Base-by-base conservation (phyloP, 805 yeast species). In the Schwanniomyces sp. region DNA sequence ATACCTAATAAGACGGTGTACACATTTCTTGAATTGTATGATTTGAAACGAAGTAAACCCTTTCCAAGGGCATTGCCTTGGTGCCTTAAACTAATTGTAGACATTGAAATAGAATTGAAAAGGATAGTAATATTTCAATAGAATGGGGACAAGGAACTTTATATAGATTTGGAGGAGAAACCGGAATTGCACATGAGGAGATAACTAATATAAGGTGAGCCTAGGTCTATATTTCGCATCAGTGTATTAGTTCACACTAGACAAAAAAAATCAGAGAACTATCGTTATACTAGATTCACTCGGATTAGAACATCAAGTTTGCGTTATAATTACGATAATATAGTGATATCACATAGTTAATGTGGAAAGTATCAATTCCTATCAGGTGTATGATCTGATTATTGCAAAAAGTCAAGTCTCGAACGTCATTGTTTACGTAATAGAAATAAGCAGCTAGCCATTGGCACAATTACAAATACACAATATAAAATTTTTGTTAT, bases 1-100 rank as follows among this genome's bases (percentile, higher is more conserved):
- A 61, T 43, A 12, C 63, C 63, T n/a, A 57, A 53, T n/a, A 56
- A 40, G 17, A 42, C 25, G 16, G 43, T 37, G 34, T 34, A 27
- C 28, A 38, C 30, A 12, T 34, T 14, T 26, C 11, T 45, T 10
- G 41, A 18, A 28, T 25, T 30, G 16, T 45, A 25, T n/a, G 36
- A 28, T 40, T 38, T 40, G 21, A 40, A 40, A 10, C 25, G 17
- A n/a, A 16, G 24, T 18, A 40, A 34, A 28, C 18, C 17, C 32
- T 29, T 44, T n/a, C 40, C 40, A 45, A 45, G 24, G 25, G 44
- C 17, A 29, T n/a, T 26, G 6, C 38, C 41, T 28, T 45, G 40
- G 21, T 25, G 39, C 24, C 32, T 44, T 12, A 44, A 36, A 17
- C 51, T 45, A 37, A 46, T 37, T 2, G 52, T 36, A 24, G 54